Evolutionary conservation across 1,284 basidiomycete species (phyloP).

Genomic region (Cryptococcus sp.): DNA sequence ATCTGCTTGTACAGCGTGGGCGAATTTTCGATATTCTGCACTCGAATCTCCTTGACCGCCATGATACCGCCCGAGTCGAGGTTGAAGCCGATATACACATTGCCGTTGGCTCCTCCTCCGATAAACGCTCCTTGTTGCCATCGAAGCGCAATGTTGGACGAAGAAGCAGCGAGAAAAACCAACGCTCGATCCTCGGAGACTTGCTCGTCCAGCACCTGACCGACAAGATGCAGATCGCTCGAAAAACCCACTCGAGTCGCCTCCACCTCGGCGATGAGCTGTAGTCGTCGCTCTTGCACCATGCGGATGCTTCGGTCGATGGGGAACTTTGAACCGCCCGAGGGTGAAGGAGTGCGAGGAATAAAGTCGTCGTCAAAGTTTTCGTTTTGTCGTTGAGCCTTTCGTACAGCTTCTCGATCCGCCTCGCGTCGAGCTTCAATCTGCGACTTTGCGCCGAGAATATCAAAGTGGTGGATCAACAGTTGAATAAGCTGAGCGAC

Average conservation of each 20-base stretch:
- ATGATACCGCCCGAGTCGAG: conserved; percentile 93
- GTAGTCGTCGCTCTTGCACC: conserved; percentile 65
- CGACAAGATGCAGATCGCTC: conserved; percentile 66
- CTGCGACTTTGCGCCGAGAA: conserved; percentile 84
- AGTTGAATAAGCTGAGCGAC: conserved; percentile 96
- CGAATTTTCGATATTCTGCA: conserved; percentile 81
- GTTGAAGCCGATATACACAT: conserved; percentile 97
- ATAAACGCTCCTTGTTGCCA: conserved; percentile 99
- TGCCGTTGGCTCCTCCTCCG: conserved; percentile 93
- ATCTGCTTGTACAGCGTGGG: conserved; percentile 87
- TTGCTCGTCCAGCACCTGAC: conserved; percentile 85
- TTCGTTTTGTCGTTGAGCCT: conserved; percentile 56
- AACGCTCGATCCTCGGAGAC: conserved; percentile 85
- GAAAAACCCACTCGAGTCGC: conserved; percentile 56
- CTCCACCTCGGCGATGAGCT: conserved; percentile 62
- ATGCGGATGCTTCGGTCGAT: conserved; percentile 60
- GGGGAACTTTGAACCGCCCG: conserved; percentile 18
- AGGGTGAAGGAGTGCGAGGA: conserved; percentile 28
- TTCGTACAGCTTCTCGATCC: conserved; percentile 68
- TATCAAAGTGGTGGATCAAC: conserved; percentile 95
- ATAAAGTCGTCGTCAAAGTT: conserved; percentile 48
- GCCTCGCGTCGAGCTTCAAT: conserved; percentile 83
- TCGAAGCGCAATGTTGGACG: conserved; percentile 89
- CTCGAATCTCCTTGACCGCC: conserved; percentile 99
- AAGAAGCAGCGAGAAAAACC: conserved; percentile 84